phyloP scores from a whole-genome alignment of 2,329 filamentous ascomycete genomes.

The Trichothecium roseum region DNA sequence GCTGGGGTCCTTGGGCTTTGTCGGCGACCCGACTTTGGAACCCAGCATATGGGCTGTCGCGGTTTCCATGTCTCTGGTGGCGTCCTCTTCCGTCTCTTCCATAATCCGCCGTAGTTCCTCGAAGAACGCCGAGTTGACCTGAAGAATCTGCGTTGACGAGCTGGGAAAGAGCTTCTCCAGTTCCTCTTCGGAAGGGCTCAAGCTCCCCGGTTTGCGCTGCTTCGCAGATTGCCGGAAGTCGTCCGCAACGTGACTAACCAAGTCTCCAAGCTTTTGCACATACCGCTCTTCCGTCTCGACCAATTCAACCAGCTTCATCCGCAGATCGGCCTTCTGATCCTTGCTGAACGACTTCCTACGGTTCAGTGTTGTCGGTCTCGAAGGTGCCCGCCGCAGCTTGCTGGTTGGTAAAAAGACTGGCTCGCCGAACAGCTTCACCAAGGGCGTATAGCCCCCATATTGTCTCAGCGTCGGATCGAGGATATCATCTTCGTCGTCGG shows the following conservation, averaged over 20 bases:
- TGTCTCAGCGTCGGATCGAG: slow-evolving; percentile 54
- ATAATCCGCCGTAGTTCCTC: slow-evolving; percentile 65
- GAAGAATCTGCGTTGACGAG: slow-evolving; percentile 69
- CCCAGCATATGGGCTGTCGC: slow-evolving; percentile 29
- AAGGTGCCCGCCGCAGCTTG: slow-evolving; percentile 74
- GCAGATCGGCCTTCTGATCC: slow-evolving; percentile 73
- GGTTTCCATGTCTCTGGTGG: slow-evolving; percentile 63
- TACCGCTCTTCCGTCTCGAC: slow-evolving; percentile 93
- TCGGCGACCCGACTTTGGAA: slow-evolving; percentile 31
- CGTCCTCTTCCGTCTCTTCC: slow-evolving; percentile 74
- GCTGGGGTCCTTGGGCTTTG: slow-evolving; percentile 54
- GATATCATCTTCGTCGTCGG: slow-evolving; percentile 55
- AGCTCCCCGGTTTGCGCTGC: slow-evolving; percentile 45
- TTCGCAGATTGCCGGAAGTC: slow-evolving; percentile 67
- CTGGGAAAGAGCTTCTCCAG: slow-evolving; percentile 70
- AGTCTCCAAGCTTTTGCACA: slow-evolving; percentile 73
- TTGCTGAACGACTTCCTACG: slow-evolving; percentile 67
- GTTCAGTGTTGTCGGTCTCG: slow-evolving; percentile 72
- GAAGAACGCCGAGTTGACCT: slow-evolving; percentile 73
- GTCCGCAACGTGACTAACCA: slow-evolving; percentile 71
- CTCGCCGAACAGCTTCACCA: slow-evolving; percentile 73
- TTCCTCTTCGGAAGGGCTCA: slow-evolving; percentile 62
- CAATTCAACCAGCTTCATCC: slow-evolving; percentile 82
- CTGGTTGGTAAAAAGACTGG: slow-evolving; percentile 81
- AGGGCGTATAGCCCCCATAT: slow-evolving; percentile 67